Conservation (phyloP, 495 filamentous ascomycete species). For the Penicillium chermesinum region DNA sequence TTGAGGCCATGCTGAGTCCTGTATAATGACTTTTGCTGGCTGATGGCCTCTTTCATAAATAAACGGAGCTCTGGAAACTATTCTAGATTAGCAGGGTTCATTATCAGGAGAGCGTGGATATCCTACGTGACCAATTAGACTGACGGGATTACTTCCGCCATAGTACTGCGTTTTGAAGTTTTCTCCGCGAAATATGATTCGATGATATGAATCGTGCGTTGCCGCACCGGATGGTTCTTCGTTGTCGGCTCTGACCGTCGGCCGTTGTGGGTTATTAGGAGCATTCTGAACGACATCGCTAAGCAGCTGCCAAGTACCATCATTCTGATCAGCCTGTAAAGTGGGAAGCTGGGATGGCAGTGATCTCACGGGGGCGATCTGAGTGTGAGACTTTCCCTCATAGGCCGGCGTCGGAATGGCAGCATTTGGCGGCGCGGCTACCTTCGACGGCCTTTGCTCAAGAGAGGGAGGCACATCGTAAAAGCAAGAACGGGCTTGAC, state of each 20-base stretch:
- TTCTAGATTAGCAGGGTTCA: slow-evolving; percentile 5
- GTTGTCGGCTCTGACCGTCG: slow-evolving; percentile 2
- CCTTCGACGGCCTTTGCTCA: background rate
- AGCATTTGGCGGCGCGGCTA: background rate
- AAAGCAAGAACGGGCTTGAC: background rate
- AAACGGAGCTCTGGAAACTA: slow-evolving; percentile 35
- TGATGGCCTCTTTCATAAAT: slow-evolving; percentile 37
- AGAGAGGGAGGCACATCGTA: slow-evolving; percentile 3
- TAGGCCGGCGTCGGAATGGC: background rate
- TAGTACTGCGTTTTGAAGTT: slow-evolving; percentile 41
- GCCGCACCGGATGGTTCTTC: background rate
- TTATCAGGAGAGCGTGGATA: background rate
- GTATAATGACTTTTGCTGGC: slow-evolving; percentile 20
- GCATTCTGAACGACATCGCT: background rate
- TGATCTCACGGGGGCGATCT: background rate
- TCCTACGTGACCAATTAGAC: slow-evolving; percentile 34
- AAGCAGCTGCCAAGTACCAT: slow-evolving; percentile 2
- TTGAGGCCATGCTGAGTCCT: slow-evolving; percentile 32
- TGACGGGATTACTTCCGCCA: slow-evolving; percentile 35
- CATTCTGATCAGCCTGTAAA: background rate
- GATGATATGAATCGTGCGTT: background rate
- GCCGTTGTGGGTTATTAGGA: background rate
- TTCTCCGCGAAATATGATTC: slow-evolving; percentile 35
- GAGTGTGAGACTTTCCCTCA: background rate
- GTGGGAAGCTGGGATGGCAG: background rate